Evolutionary conservation across 2,329 filamentous ascomycete genomes (phyloP).

Genomic region (Sporothrix variecibatus): DNA sequence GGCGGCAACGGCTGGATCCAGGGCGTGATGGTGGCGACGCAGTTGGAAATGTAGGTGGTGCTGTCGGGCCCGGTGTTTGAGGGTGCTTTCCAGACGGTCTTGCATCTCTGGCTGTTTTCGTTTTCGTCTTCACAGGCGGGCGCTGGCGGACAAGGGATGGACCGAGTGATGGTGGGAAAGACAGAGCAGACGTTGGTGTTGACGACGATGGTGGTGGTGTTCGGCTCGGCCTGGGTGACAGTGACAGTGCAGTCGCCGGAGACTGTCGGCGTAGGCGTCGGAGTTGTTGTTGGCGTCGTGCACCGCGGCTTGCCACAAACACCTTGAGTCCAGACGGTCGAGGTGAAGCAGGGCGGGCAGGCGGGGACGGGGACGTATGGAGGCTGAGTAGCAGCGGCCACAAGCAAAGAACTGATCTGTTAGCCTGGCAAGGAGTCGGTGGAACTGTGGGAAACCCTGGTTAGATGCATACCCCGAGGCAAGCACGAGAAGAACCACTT

Average conservation of each 20-base stretch:
- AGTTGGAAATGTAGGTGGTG: neutral
- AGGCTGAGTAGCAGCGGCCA: neutral
- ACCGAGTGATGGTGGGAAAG: neutral
- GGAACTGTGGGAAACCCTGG: neutral
- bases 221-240: neutral
- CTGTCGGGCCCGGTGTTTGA: neutral
- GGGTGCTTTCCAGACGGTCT: neutral
- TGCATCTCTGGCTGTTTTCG: neutral
- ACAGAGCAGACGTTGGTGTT: slow-evolving; percentile 16
- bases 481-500: neutral
- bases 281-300: neutral
- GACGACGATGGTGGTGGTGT: neutral
- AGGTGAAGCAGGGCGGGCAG: slow-evolving; percentile 9
- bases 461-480: neutral
- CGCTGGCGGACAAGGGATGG: neutral
- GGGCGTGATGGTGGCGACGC: slow-evolving; percentile 1
- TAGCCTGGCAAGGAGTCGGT: neutral
- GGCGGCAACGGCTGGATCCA: slow-evolving; percentile 16
- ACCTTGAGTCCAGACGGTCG: neutral
- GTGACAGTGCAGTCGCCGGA: neutral
- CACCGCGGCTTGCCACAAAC: slow-evolving; percentile 8
- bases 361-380: neutral
- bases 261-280: neutral
- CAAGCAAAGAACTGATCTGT: neutral
- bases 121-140: neutral